Evolutionary conservation across 2,329 filamentous ascomycete species (phyloP).

Genomic region (Aspergillus udagawae): DNA sequence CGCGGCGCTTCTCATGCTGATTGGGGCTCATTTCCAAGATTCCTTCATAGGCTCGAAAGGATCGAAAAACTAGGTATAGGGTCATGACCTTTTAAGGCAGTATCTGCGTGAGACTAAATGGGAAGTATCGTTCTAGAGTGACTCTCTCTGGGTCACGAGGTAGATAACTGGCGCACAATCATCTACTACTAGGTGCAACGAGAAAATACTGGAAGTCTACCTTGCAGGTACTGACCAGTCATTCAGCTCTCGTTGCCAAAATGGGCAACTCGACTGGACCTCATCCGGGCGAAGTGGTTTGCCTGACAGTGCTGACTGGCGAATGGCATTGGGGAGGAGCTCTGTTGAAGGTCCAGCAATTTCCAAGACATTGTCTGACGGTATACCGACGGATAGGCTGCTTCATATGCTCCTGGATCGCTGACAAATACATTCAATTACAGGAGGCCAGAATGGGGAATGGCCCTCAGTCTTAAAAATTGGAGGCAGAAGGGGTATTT

Average conservation of each 20-base stretch:
- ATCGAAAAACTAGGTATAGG: neutral
- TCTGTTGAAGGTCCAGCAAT: neutral
- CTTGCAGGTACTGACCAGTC: neutral
- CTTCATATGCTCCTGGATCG: neutral
- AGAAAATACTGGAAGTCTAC: too few species aligned
- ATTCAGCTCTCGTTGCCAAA: too few species aligned
- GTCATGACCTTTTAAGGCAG: too few species aligned
- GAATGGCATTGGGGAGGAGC: neutral
- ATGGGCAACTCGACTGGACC: too few species aligned
- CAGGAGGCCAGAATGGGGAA: too few species aligned
- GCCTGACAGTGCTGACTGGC: neutral
- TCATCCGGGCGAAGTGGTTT: too few species aligned
- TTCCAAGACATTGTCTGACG: neutral
- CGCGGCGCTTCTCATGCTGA: neutral
- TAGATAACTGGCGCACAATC: too few species aligned
- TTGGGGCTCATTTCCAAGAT: neutral
- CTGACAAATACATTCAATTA: neutral
- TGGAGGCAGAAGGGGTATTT: neutral
- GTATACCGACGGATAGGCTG: neutral
- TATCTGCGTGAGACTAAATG: neutral
- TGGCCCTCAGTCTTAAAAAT: neutral
- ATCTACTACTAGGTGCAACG: too few species aligned
- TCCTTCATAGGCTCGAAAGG: neutral
- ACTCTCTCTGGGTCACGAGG: neutral
- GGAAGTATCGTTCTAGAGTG: neutral